Evolutionary conservation across 495 filamentous ascomycete species (phyloP).

Genomic region (Penicillium mononematosum): DNA sequence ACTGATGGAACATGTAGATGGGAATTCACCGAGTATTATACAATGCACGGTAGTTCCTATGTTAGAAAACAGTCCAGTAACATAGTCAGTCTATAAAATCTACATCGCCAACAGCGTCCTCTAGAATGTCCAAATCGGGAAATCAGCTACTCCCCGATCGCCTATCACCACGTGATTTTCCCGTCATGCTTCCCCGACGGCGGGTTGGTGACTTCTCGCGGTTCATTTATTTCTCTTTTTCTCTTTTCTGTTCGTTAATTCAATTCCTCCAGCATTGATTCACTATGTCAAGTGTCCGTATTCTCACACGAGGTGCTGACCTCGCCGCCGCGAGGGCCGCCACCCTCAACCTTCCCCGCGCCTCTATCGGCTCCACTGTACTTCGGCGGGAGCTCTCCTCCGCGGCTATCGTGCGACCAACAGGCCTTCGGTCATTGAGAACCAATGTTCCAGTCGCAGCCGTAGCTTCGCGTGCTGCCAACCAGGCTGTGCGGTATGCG

Average conservation of each 20-base stretch:
- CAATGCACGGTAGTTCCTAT: not conserved
- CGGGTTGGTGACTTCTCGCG: constrained; percentile 16
- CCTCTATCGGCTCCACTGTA: constrained; percentile 40
- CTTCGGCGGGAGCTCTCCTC: constrained; percentile 39
- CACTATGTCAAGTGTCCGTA: constrained; percentile 38
- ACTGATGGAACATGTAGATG: too few species aligned
- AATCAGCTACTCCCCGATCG: constrained; percentile 22
- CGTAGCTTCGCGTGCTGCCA: constrained; percentile 19
- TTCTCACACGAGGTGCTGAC: constrained; percentile 34
- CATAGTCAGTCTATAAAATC: not conserved
- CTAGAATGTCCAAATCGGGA: constrained; percentile 13
- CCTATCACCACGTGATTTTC: constrained; percentile 48
- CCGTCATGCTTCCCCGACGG: constrained; percentile 37
- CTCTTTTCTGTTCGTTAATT: constrained; percentile 26
- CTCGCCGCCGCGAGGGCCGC: constrained; percentile 35
- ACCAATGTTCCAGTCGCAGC: constrained; percentile 16
- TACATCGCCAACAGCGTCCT: not conserved
- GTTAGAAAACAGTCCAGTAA: not conserved
- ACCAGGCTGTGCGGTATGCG: constrained; percentile 52
- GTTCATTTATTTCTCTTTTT: constrained; percentile 16
- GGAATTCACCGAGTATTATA: not conserved
- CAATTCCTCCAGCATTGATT: constrained; percentile 22
- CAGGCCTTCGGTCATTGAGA: constrained; percentile 20
- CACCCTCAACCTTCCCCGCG: constrained; percentile 30
- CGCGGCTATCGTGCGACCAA: constrained; percentile 31